Evolutionary conservation across 2,329 filamentous ascomycete species (phyloP).

Genomic region (Colletotrichum sp.): DNA sequence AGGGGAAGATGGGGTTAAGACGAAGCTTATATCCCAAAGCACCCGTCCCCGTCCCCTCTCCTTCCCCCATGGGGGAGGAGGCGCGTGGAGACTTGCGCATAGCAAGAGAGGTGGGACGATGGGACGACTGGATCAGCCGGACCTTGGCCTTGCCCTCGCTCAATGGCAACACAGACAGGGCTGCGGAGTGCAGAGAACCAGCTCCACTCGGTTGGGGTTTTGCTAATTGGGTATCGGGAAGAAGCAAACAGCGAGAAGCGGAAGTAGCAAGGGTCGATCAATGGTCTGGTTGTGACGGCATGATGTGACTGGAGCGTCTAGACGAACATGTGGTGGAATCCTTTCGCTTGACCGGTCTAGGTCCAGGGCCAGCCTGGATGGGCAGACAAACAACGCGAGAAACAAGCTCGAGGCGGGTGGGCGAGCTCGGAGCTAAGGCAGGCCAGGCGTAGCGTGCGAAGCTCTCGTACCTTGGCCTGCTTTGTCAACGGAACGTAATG

Average conservation of each 20-base stretch:
- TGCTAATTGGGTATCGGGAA: not conserved
- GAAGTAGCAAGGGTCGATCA: constrained; percentile 6
- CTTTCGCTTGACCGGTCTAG: constrained; percentile 4
- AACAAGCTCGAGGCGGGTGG: not conserved
- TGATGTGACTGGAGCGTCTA: constrained; percentile 22
- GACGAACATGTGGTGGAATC: constrained; percentile 18
- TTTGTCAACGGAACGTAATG: not conserved
- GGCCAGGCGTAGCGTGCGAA: not conserved
- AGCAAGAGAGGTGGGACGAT: constrained; percentile 6
- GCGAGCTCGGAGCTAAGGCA: not conserved
- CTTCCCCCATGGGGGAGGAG: not conserved
- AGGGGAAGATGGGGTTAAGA: constrained; percentile 14
- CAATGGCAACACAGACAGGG: not conserved
- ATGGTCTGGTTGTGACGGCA: constrained; percentile 1
- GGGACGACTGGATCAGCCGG: constrained; percentile 13
- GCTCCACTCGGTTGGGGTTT: constrained; percentile 6
- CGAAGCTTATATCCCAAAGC: constrained; percentile 16
- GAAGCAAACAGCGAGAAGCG: not conserved
- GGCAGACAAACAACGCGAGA: not conserved
- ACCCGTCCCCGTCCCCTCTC: not conserved
- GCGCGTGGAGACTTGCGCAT: constrained; percentile 3
- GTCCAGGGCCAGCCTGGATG: not conserved
- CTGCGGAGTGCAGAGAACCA: constrained; percentile 2
- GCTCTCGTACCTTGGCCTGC: not conserved
- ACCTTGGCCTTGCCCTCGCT: not conserved